Base-by-base conservation (phyloP, 73 alveolate species). In the Effrenium voratum region DNA sequence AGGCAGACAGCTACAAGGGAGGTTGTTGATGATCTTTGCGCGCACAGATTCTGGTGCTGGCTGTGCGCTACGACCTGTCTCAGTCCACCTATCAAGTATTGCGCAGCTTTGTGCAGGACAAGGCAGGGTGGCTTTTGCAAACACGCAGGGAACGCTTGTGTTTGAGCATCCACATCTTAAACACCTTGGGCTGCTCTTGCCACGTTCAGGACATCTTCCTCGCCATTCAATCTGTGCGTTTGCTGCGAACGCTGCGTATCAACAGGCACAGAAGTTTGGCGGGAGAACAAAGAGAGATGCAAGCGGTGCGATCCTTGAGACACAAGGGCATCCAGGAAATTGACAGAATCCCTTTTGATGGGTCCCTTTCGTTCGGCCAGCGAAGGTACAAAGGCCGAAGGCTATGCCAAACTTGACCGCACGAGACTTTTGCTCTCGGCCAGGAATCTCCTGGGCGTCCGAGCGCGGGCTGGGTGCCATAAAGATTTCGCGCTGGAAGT, bases 381-480 rank as follows among this genome's bases (percentile, higher is more conserved):
- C n/a, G n/a, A n/a, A n/a, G n/a, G n/a, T n/a, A n/a, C n/a, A n/a
- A n/a, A n/a, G n/a, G n/a, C n/a, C n/a, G n/a, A n/a, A n/a, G n/a
- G n/a, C n/a, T n/a, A n/a, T n/a, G n/a, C n/a, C n/a, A n/a, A n/a
- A n/a, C n/a, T n/a, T n/a, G n/a, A n/a, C n/a, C n/a, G n/a, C n/a
- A n/a, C n/a, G n/a, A n/a, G n/a, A n/a, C n/a, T n/a, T n/a, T n/a
- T n/a, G n/a, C n/a, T n/a, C n/a, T n/a, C n/a, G n/a, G n/a, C n/a
- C 68, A 70, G 95, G 79, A 87, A 87, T 46, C 84, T 87, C 13
- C 95, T 87, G 28, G 95, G 95, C 73, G 95, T 87, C 68, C 38
- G 95, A 34, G 95, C 95, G 52, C 95, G 95, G 8, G n/a, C n/a
- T n/a, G n/a, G n/a, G n/a, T n/a, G n/a, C n/a, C n/a, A 52, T 59